Evolutionary conservation across 1,284 basidiomycete species (phyloP).

Genomic region (Irpex sp.): DNA sequence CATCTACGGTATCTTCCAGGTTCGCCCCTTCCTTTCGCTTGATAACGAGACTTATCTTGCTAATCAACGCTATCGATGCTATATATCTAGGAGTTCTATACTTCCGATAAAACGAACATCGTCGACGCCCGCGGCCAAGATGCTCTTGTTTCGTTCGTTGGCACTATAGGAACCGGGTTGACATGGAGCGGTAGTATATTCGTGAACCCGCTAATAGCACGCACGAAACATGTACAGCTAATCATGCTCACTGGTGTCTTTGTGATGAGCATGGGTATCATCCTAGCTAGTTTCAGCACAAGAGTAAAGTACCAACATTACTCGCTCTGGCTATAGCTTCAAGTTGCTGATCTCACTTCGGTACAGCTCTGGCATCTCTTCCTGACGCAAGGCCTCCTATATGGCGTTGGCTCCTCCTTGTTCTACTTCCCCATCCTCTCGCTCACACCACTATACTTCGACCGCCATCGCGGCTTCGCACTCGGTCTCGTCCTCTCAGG

Average conservation of each 20-base stretch:
- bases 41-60: no score
- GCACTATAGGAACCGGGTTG: constrained; percentile 40
- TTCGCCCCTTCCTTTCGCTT: constrained; percentile 8
- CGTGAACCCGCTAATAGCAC: constrained; percentile 38
- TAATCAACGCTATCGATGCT: neutral
- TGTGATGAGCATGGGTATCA: constrained; percentile 39
- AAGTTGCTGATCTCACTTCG: neutral
- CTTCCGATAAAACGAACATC: constrained; percentile 35
- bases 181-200: constrained; percentile 47
- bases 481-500: constrained; percentile 43
- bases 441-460: constrained; percentile 41
- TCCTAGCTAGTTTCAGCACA: constrained; percentile 37
- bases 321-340: neutral
- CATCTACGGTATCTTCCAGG: constrained; percentile 37
- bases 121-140: constrained; percentile 34
- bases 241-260: constrained; percentile 36
- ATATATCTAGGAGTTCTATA: constrained; percentile 37
- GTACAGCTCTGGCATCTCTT: constrained; percentile 42
- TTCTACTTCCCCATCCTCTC: constrained; percentile 43
- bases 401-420: constrained; percentile 41
- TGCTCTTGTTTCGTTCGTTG: constrained; percentile 39
- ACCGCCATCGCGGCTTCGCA: constrained; percentile 41
- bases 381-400: constrained; percentile 39
- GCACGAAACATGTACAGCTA: constrained; percentile 30
- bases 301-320: constrained; percentile 21